These are phyloP conservation scores for Metarhizium brunneum DNA, from an alignment of 2,329 filamentous ascomycete genomes.

Conservation along the genomic window DNA sequence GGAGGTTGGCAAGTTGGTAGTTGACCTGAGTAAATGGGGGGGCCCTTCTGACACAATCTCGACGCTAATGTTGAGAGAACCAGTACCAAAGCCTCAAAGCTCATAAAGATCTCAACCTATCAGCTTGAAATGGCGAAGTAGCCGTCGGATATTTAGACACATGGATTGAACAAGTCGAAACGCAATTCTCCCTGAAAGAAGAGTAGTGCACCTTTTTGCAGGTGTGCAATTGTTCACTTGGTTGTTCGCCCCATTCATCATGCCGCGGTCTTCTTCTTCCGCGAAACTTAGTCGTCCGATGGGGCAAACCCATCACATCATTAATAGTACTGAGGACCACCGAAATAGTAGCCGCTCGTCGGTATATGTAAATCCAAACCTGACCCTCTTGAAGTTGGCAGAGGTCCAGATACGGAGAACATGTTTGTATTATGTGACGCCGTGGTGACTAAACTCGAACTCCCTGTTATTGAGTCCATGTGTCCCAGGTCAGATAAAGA, in stretches of 20 bases:
- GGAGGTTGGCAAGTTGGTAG: constrained; percentile 16
- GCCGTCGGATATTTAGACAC: not conserved
- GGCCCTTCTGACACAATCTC: constrained; percentile 12
- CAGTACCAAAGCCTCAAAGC: not conserved
- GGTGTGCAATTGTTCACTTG: not conserved
- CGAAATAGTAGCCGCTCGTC: constrained; percentile 11
- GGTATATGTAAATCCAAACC: constrained; percentile 9
- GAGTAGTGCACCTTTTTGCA: not conserved
- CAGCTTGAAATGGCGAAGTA: not conserved
- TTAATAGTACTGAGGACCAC: constrained; percentile 10
- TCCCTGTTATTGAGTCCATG: constrained; percentile 6
- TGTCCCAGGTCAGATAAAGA: constrained; percentile 9
- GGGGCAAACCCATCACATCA: not conserved
- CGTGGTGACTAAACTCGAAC: constrained; percentile 5
- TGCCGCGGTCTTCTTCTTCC: not conserved
- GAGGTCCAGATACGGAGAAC: constrained; percentile 6
- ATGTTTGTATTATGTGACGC: constrained; percentile 5
- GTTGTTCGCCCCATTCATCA: not conserved
- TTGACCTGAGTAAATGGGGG: constrained; percentile 21
- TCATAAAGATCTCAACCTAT: not conserved
- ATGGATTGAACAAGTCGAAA: not conserved
- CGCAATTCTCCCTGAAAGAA: not conserved
- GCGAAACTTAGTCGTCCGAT: not conserved
- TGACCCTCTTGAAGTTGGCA: constrained; percentile 9
- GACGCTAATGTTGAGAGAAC: constrained; percentile 16